Percentiles rank a stretch among this genome's conserved stretches.
These are phyloP conservation scores for Calocera cornea DNA, from an alignment of 768 basidiomycete genomes.

Conservation along the genomic window DNA sequence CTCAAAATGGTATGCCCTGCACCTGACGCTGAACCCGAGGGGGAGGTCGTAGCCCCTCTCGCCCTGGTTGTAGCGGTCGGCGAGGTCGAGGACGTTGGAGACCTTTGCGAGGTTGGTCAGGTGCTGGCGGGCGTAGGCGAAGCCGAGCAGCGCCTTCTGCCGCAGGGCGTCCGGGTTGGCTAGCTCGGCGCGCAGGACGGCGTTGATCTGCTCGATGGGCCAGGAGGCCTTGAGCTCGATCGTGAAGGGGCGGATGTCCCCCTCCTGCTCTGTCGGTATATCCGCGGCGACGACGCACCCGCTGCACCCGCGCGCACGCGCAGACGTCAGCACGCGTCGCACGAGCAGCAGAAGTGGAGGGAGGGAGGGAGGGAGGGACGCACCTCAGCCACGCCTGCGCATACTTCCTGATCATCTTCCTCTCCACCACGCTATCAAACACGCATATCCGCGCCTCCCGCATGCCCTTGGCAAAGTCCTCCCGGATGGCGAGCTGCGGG, in stretches of 20 bases:
- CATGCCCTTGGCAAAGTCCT: slow-evolving; percentile 22
- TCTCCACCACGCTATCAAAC: slow-evolving; percentile 17
- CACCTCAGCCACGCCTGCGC: slow-evolving; percentile 10
- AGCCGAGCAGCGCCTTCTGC: slow-evolving; percentile 10
- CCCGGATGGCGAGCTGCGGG: slow-evolving; percentile 16
- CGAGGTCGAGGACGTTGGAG: not conserved
- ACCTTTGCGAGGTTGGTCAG: slow-evolving; percentile 9
- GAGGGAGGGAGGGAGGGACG: slow-evolving; percentile 4
- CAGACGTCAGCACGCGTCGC: not conserved
- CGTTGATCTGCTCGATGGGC: slow-evolving; percentile 9
- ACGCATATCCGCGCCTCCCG: slow-evolving; percentile 22
- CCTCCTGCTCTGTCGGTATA: slow-evolving; percentile 10
- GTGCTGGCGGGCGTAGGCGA: slow-evolving; percentile 10
- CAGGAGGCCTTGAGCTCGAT: slow-evolving; percentile 7
- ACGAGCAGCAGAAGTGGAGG: slow-evolving; percentile 7
- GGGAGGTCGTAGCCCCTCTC: not conserved
- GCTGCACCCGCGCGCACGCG: not conserved
- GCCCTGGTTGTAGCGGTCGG: not conserved
- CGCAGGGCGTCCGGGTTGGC: slow-evolving; percentile 7
- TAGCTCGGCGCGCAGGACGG: slow-evolving; percentile 4
- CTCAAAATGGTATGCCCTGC: not conserved
- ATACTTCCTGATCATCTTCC: slow-evolving; percentile 11
- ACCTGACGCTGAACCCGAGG: not conserved
- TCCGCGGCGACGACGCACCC: slow-evolving; percentile 13
- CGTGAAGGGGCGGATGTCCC: slow-evolving; percentile 8